phyloP scores from a whole-genome alignment of 306 rosid species.

The Dalbergia cochinchinensis region DNA sequence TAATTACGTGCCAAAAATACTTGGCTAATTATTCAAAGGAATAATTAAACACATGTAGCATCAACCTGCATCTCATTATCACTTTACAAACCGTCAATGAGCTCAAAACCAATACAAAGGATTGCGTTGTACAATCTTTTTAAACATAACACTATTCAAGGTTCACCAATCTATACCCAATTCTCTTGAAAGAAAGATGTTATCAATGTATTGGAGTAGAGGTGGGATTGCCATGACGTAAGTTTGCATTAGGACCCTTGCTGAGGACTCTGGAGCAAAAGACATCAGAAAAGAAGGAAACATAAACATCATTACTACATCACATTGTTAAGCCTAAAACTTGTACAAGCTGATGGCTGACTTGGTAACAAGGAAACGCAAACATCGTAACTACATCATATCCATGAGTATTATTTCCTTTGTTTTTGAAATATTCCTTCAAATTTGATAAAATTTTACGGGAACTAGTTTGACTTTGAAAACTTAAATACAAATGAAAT shows the following conservation, averaged over 20 bases:
- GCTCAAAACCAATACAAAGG: background rate
- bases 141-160: constrained; percentile 20
- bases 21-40: constrained; percentile 10
- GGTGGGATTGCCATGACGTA: constrained; percentile 64
- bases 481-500: too few relatives aligned
- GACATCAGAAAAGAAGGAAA: background rate
- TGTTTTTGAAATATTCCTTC: too few relatives aligned
- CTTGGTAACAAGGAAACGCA: background rate
- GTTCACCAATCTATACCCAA: constrained; percentile 87
- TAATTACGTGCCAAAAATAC: background rate
- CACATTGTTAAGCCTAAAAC: too few relatives aligned
- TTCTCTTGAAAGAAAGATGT: constrained; percentile 70
- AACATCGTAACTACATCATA: constrained; percentile 17
- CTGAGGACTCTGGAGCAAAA: constrained; percentile 62
- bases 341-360: too few relatives aligned
- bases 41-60: background rate
- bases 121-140: background rate
- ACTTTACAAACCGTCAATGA: background rate
- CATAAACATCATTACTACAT: too few relatives aligned
- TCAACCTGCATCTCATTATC: background rate
- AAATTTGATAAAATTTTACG: too few relatives aligned
- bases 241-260: constrained; percentile 69
- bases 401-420: too few relatives aligned
- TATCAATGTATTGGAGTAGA: constrained; percentile 65
- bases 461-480: too few relatives aligned